Conservation (phyloP, 2,329 filamentous ascomycete genomes). For the Aspergillus japonicus region DNA sequence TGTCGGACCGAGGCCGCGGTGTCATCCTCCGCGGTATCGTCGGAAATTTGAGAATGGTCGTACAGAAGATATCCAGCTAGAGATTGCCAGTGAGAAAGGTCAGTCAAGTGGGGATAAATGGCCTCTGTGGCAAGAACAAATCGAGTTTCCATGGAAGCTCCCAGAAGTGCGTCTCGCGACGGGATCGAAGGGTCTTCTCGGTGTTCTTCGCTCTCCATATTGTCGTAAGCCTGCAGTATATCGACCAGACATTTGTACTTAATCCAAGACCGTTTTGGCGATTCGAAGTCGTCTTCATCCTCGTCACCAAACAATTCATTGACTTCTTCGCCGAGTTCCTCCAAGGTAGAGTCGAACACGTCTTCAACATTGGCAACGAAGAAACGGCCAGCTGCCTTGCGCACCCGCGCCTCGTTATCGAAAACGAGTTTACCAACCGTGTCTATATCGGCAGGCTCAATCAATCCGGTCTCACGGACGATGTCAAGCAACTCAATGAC, state of each 20-base stretch:
- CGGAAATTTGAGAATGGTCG: slow-evolving; percentile 72
- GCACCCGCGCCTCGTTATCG: slow-evolving; percentile 77
- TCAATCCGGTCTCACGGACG: slow-evolving; percentile 76
- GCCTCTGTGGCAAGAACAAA: slow-evolving; percentile 83
- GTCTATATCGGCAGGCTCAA: slow-evolving; percentile 91
- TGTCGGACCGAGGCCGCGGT: slow-evolving; percentile 65
- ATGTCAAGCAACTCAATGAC: slow-evolving; percentile 80
- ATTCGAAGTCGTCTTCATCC: slow-evolving; percentile 68
- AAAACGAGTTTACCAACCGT: slow-evolving; percentile 83
- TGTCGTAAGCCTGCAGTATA: slow-evolving; percentile 77
- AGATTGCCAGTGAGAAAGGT: slow-evolving; percentile 82
- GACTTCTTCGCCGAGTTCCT: slow-evolving; percentile 78
- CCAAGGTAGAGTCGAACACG: slow-evolving; percentile 72
- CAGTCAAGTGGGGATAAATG: slow-evolving; percentile 76
- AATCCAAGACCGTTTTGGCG: slow-evolving; percentile 80
- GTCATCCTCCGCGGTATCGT: slow-evolving; percentile 55
- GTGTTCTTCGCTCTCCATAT: slow-evolving; percentile 50
- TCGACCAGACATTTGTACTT: slow-evolving; percentile 88
- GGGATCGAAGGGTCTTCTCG: slow-evolving; percentile 20
- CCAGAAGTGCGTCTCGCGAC: slow-evolving; percentile 51
- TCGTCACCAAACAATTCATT: slow-evolving; percentile 75
- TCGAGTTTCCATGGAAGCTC: slow-evolving; percentile 70
- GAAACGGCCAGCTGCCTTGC: slow-evolving; percentile 85
- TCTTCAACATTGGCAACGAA: slow-evolving; percentile 87
- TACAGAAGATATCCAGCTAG: slow-evolving; percentile 87